Evolutionary conservation across 306 rosid species (phyloP).

Genomic region (Fragaria ananassa): DNA sequence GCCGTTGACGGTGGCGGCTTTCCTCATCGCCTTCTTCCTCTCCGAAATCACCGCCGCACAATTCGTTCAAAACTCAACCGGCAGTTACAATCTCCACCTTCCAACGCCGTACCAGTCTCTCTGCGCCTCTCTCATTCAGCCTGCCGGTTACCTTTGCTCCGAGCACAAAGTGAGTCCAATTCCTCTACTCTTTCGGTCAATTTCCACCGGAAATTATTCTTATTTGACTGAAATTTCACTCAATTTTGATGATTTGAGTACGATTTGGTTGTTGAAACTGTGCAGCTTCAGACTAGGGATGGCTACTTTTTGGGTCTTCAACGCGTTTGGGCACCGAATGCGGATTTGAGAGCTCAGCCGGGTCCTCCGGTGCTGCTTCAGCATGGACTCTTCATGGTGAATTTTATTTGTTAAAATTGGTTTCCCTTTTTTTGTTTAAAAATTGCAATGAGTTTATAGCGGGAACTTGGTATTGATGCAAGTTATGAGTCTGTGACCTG

Average conservation of each 20-base stretch:
- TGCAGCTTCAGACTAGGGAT: conserved; percentile 70
- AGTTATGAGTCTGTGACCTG: background rate
- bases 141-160: conserved; percentile 77
- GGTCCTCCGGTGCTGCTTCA: conserved; percentile 80
- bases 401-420: background rate
- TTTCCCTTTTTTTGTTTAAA: background rate
- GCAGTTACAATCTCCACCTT: conserved; percentile 16
- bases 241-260: background rate
- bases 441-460: background rate
- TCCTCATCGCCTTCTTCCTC: conserved; percentile 23
- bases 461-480: background rate
- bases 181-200: background rate
- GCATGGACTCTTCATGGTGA: conserved; percentile 89
- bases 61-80: conserved; percentile 24
- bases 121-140: conserved; percentile 56
- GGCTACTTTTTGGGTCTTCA: conserved; percentile 80
- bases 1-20: background rate
- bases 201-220: background rate
- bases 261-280: background rate
- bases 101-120: conserved; percentile 30
- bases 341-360: conserved; percentile 22
- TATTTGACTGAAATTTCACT: background rate
- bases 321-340: conserved; percentile 59
- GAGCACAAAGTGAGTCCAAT: conserved; percentile 45
- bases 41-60: conserved; percentile 23